Evolutionary conservation across 164 flowering plant species (phyloP).

Genomic region (Liquidambar formosana): DNA sequence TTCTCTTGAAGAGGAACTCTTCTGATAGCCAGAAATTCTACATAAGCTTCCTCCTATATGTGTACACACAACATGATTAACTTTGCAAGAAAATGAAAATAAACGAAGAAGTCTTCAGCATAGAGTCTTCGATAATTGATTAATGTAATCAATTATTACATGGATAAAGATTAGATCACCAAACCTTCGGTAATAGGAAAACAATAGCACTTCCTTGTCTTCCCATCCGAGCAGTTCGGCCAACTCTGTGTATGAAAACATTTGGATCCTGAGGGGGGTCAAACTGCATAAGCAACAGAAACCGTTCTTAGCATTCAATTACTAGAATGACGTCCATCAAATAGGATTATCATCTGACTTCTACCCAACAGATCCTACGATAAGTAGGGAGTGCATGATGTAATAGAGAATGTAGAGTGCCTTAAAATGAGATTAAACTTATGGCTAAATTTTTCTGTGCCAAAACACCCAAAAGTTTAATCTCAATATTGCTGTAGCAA

Average conservation of each 20-base stretch:
- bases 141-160: background rate
- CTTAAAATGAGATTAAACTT: background rate
- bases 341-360: background rate
- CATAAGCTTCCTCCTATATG: constrained; percentile 86
- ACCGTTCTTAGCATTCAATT: background rate
- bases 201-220: constrained; percentile 79
- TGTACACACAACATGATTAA: constrained; percentile 1
- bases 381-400: background rate
- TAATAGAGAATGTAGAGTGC: background rate
- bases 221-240: constrained; percentile 94
- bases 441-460: background rate
- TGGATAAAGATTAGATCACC: background rate
- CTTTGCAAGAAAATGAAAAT: constrained; percentile 1
- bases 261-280: constrained; percentile 97
- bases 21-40: constrained; percentile 71
- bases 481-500: background rate
- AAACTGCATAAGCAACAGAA: constrained; percentile 60
- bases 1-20: constrained; percentile 76
- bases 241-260: constrained; percentile 91
- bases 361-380: background rate
- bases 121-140: background rate
- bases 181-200: constrained; percentile 83
- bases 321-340: background rate
- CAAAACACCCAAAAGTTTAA: background rate
- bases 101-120: background rate